These are phyloP conservation scores for Suhomyces yuchorum DNA, from an alignment of 1,139 yeast species.

Conservation along the genomic window DNA sequence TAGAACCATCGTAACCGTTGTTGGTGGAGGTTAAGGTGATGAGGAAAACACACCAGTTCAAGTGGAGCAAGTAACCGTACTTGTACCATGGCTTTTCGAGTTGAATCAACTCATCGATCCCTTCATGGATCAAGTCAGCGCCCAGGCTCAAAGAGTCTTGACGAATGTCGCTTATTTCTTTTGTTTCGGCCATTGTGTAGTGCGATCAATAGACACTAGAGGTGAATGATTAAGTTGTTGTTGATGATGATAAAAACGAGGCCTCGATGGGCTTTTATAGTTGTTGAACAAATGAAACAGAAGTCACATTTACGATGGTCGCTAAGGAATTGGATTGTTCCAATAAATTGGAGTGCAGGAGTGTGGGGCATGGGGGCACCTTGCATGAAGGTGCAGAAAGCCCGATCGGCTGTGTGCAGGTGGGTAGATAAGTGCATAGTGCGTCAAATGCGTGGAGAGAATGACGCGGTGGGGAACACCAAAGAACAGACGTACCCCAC, in stretches of 20 bases:
- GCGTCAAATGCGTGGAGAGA: neutral
- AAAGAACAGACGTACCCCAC: neutral
- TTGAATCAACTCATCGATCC: constrained; percentile 12
- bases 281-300: neutral
- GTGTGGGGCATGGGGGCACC: neutral
- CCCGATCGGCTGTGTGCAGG: neutral
- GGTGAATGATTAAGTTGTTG: neutral
- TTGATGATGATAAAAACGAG: neutral
- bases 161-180: constrained; percentile 8
- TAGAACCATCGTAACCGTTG: constrained; percentile 26
- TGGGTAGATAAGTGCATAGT: neutral
- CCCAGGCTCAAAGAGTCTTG: constrained; percentile 9
- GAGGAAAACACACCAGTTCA: constrained; percentile 20
- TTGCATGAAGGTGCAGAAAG: neutral
- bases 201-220: neutral
- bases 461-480: neutral
- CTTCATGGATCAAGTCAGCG: constrained; percentile 1
- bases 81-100: constrained; percentile 19
- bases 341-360: neutral
- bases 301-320: neutral
- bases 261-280: neutral
- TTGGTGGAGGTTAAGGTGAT: constrained; percentile 26
- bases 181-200: neutral
- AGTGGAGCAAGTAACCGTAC: constrained; percentile 12
- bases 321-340: neutral